Conservation (phyloP, 306 rosid species). For the Cercis canadensis region DNA sequence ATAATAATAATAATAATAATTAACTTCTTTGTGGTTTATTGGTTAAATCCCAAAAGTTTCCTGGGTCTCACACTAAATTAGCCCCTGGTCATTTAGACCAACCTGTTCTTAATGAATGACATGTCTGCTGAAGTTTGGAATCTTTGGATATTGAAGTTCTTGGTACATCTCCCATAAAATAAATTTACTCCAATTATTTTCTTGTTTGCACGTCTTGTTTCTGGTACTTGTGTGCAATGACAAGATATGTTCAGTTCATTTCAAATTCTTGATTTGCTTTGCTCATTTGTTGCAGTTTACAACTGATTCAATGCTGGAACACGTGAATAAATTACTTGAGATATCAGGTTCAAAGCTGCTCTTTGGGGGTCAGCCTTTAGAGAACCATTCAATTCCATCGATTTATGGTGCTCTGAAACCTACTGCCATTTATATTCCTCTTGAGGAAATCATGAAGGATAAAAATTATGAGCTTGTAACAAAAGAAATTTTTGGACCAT, state of each 20-base stretch:
- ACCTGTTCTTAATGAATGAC: no score
- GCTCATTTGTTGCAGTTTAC: slow-evolving; percentile 59
- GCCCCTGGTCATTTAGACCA: no score
- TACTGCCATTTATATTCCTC: slow-evolving; percentile 85
- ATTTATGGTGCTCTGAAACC: slow-evolving; percentile 89
- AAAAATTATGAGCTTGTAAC: slow-evolving; percentile 83
- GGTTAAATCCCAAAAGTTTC: no score
- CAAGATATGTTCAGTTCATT: slow-evolving; percentile 4
- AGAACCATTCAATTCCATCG: slow-evolving; percentile 79
- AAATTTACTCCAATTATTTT: background rate
- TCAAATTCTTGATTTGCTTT: slow-evolving; percentile 33
- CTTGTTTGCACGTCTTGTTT: background rate
- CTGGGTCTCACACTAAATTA: no score
- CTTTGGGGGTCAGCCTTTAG: slow-evolving; percentile 82
- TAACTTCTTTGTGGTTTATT: no score
- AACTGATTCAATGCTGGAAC: slow-evolving; percentile 78
- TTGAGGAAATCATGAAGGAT: slow-evolving; percentile 81
- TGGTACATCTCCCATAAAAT: background rate
- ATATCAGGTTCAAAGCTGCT: slow-evolving; percentile 89
- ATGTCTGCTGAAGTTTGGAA: no score
- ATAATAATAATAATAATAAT: no score
- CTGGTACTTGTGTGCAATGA: background rate
- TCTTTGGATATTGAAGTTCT: background rate
- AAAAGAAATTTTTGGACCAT: slow-evolving; percentile 91
- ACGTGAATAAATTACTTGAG: slow-evolving; percentile 73